These are phyloP conservation scores for Mariannaea sp. DNA, from an alignment of 2,329 filamentous ascomycete genomes.

Conservation along the genomic window DNA sequence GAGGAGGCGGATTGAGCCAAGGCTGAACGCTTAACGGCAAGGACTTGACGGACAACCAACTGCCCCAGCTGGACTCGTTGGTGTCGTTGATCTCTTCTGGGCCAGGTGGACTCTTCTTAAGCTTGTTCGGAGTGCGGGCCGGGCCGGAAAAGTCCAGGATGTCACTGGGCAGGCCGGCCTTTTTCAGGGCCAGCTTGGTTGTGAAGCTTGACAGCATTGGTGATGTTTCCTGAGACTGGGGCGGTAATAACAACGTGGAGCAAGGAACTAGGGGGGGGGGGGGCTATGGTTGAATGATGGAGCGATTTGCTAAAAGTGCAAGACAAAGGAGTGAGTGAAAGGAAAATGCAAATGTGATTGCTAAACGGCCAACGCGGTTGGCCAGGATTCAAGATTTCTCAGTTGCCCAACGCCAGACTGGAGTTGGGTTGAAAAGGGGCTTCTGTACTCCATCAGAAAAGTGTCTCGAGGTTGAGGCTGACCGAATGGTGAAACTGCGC, in stretches of 20 bases:
- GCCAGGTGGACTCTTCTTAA: conserved; percentile 41
- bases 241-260: not conserved
- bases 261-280: too few relatives aligned
- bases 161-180: conserved; percentile 58
- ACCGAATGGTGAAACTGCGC: conserved; percentile 14
- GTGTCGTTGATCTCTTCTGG: conserved; percentile 37
- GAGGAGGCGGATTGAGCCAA: conserved; percentile 57
- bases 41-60: conserved; percentile 56
- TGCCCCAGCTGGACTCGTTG: conserved; percentile 43
- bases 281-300: not conserved
- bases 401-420: too few relatives aligned
- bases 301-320: conserved; percentile 15
- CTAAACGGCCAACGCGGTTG: too few relatives aligned
- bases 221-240: conserved; percentile 12
- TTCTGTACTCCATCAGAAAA: conserved; percentile 1
- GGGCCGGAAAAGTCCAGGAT: conserved; percentile 47
- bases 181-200: conserved; percentile 63
- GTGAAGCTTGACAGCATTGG: conserved; percentile 60
- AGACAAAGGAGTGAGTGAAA: not conserved
- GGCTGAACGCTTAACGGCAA: conserved; percentile 58
- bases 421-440: conserved; percentile 10
- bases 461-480: conserved; percentile 17
- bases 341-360: not conserved
- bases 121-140: conserved; percentile 39
- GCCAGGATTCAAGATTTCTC: too few relatives aligned